Base-by-base conservation (phyloP, 2,329 filamentous ascomycete genomes). In the Trichoderma sp. region DNA sequence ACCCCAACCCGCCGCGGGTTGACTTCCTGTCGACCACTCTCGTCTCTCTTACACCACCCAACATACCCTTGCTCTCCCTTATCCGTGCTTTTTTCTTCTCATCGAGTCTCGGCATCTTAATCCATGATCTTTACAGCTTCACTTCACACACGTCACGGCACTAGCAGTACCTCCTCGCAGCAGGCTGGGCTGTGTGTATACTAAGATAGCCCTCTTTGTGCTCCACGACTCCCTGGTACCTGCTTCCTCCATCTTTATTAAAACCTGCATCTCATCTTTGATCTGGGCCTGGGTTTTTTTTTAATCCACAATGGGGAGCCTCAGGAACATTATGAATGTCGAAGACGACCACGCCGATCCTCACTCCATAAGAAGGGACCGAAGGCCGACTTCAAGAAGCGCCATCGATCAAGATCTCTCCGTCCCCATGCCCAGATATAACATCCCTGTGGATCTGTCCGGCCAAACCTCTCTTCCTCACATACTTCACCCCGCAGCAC, bases 311-410 rank as follows among this genome's bases (percentile, higher is more conserved):
- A 87, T 88, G 85, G 81, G 84, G 73, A 86, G 83, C 75, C 81
- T 88, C 72, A 83, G 82, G 74, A 85, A 85, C 75, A 88, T 88
- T 76, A 87, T 88, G 83, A 86, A 87, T 77, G 79, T 81, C 74
- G 83, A 85, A 74, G 84, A 86, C 73, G 84, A 85, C 74, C 79
- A 82, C 71, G 76, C 76, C 70, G 79, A 81, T 72, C 76, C 81
- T 69, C 77, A 77, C 75, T 73, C 78, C 75, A 79, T 81, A 82
- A 85, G 83, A 82, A 85, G 79, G 79, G 78, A 80, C 75, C 78
- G 77, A 72, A 78, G 78, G 75, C 76, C 82, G 75, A 76, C 75
- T 75, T 80, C 79, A 76, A 78, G 77, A 68, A 72, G 75, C 47
- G 72, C 75, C 68, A 72, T 73, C 47, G 73, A 75, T 68, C 72